phyloP scores from a whole-genome alignment of 768 basidiomycete genomes.

The Mycena floridula region DNA sequence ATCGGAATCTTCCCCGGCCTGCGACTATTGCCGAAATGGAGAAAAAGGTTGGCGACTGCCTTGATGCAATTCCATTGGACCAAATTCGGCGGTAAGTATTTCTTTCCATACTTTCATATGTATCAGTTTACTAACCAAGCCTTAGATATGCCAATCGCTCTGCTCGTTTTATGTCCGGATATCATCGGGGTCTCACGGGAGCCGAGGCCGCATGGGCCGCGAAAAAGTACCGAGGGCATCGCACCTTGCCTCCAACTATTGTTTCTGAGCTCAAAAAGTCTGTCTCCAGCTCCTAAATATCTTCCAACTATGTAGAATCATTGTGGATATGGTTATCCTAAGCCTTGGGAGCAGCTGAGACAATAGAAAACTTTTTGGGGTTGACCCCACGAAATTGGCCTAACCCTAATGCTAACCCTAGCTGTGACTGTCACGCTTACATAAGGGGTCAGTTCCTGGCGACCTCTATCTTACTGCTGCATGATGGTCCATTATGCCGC shows the following conservation, averaged over 20 bases:
- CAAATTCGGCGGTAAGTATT: neutral
- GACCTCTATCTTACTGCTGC: neutral
- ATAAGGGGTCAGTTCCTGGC: neutral
- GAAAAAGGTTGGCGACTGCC: no score
- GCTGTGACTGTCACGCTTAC: neutral
- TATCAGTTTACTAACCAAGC: neutral
- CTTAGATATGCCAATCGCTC: conserved; percentile 20
- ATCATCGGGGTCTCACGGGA: conserved; percentile 11
- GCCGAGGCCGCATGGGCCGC: conserved; percentile 18
- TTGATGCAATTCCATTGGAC: neutral
- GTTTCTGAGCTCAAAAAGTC: conserved; percentile 8
- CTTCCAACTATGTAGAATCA: neutral
- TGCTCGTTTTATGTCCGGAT: conserved; percentile 17
- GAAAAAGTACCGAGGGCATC: conserved; percentile 17
- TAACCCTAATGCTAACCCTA: no score
- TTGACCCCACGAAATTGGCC: neutral
- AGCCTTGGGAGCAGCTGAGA: neutral
- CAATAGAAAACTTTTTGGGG: neutral
- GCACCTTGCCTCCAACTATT: conserved; percentile 11
- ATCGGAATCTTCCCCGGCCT: neutral
- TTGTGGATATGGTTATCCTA: no score
- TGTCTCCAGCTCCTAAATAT: neutral
- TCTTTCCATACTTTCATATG: neutral
- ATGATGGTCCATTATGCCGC: no score
- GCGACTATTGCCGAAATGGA: neutral